Conservation (phyloP, 2,329 filamentous ascomycete genomes). For the Xylariaceae sp. region DNA sequence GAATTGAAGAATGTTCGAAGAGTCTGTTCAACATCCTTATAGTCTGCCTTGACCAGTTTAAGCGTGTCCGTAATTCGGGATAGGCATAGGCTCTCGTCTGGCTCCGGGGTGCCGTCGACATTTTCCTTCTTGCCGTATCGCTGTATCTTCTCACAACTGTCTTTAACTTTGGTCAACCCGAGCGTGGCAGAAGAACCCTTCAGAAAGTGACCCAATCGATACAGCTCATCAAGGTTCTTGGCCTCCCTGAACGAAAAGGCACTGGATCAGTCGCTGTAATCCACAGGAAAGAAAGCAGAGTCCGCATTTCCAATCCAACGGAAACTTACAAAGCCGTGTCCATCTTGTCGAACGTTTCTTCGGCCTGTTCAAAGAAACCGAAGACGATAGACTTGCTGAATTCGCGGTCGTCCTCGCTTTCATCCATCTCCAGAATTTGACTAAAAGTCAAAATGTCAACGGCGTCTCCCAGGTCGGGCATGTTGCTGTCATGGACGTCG, state of each 20-base stretch:
- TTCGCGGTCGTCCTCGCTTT: slow-evolving; percentile 79
- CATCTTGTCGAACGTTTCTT: slow-evolving; percentile 85
- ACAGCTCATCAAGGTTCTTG: slow-evolving; percentile 73
- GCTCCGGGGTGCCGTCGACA: slow-evolving; percentile 69
- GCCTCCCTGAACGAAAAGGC: slow-evolving; percentile 55
- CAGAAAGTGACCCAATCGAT: slow-evolving; percentile 87
- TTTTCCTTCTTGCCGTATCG: slow-evolving; percentile 85
- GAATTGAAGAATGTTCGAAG: slow-evolving; percentile 69
- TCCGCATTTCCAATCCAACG: not conserved
- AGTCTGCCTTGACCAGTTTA: slow-evolving; percentile 73
- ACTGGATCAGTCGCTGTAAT: slow-evolving; percentile 26
- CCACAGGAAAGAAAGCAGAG: slow-evolving; percentile 1
- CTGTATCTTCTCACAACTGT: slow-evolving; percentile 95
- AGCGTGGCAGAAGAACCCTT: slow-evolving; percentile 97
- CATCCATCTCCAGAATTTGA: slow-evolving; percentile 99
- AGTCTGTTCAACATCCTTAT: slow-evolving; percentile 69
- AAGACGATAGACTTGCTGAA: slow-evolving; percentile 89
- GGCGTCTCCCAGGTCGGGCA: slow-evolving; percentile 70
- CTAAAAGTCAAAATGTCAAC: slow-evolving; percentile 83
- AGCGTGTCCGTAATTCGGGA: slow-evolving; percentile 72
- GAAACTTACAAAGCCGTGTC: slow-evolving; percentile 74
- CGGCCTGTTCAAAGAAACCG: slow-evolving; percentile 91
- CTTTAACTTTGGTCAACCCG: slow-evolving; percentile 86
- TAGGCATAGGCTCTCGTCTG: slow-evolving; percentile 69
- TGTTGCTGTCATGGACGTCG: slow-evolving; percentile 49